These are phyloP conservation scores for Saccharomycopsis olivae DNA, from an alignment of 805 yeast genomes.

Conservation along the genomic window DNA sequence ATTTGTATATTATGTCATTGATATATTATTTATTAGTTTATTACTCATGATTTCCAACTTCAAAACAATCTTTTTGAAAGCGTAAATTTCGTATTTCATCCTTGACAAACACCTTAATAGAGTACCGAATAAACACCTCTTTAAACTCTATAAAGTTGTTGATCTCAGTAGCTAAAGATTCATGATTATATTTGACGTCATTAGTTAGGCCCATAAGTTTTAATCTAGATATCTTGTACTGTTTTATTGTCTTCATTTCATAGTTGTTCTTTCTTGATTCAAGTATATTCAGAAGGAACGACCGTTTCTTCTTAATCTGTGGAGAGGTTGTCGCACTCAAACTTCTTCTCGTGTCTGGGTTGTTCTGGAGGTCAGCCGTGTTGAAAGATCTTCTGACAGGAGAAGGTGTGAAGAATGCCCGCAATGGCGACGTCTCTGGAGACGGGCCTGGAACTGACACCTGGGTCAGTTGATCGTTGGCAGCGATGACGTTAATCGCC, in stretches of 20 bases:
- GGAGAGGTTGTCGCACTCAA: background rate
- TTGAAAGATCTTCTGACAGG: background rate
- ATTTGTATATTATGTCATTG: too few relatives aligned
- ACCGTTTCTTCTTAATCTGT: conserved; percentile 19
- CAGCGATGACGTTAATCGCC: too few relatives aligned
- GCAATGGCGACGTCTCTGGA: too few relatives aligned
- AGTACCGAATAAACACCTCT: conserved; percentile 29
- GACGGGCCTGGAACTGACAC: too few relatives aligned
- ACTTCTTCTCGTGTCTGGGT: background rate
- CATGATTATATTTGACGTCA: conserved; percentile 46
- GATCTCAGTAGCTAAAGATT: conserved; percentile 49
- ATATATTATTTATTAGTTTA: too few relatives aligned
- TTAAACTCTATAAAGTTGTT: conserved; percentile 47
- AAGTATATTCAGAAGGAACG: conserved; percentile 28
- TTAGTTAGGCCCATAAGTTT: conserved; percentile 33
- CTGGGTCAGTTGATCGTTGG: too few relatives aligned
- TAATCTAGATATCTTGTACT: conserved; percentile 31
- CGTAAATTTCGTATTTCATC: conserved; percentile 23
- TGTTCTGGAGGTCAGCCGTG: too few relatives aligned
- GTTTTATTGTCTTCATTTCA: conserved; percentile 31
- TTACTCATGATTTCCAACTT: too few relatives aligned
- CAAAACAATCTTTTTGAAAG: too few relatives aligned
- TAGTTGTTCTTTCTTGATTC: conserved; percentile 44
- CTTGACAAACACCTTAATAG: conserved; percentile 27
- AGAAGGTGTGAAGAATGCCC: too few relatives aligned